A percentile compares a stretch with the other conserved stretches of the same genome.
Conservation (phyloP, 352 stramenopile genomes). For the Phytophthora sp. region DNA sequence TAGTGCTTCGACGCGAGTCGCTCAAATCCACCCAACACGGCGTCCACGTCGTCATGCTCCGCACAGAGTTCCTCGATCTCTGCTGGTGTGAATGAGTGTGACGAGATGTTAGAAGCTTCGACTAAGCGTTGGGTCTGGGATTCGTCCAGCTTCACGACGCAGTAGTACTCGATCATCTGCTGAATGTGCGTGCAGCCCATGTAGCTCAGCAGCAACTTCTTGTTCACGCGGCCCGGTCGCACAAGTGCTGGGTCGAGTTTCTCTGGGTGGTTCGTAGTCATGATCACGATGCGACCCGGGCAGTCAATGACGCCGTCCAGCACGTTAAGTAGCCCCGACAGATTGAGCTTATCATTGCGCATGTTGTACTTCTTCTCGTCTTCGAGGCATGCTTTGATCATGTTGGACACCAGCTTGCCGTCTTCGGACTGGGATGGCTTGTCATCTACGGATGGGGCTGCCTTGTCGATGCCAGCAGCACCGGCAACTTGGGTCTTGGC, state of each 20-base stretch:
- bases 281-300: conserved; percentile 92
- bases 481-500: not conserved
- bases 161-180: conserved; percentile 84
- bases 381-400: conserved; percentile 42
- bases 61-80: conserved; percentile 7
- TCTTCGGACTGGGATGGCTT: conserved; percentile 31
- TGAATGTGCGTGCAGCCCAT: conserved; percentile 52
- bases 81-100: not conserved
- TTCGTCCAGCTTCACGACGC: conserved; percentile 1
- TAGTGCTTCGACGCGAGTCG: conserved; percentile 11
- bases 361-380: conserved; percentile 39
- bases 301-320: conserved; percentile 92
- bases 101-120: not conserved
- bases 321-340: conserved; percentile 89
- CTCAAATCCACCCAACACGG: not conserved
- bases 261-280: conserved; percentile 94
- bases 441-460: conserved; percentile 25
- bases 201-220: conserved; percentile 77
- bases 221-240: conserved; percentile 90
- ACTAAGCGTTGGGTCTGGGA: not conserved
- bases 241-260: conserved; percentile 93
- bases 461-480: conserved; percentile 1
- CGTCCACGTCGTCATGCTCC: not conserved
- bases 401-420: conserved; percentile 41
- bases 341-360: conserved; percentile 65